Base-by-base conservation (phyloP, 306 rosid species). In the Vicia sativa region DNA sequence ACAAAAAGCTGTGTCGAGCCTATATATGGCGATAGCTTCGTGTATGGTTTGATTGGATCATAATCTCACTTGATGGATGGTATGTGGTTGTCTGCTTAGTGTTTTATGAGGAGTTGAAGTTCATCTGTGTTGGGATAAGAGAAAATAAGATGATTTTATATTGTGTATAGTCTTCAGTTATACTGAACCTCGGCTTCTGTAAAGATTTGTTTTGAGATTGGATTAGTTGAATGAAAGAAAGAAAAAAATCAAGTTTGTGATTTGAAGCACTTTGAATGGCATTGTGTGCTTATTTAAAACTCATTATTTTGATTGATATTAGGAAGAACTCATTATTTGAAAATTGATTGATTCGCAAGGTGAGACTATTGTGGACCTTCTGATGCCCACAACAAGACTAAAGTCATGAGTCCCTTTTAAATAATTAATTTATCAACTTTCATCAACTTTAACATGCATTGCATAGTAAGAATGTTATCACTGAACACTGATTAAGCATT, bases 1-100 rank as follows among this genome's bases (percentile, higher is more conserved):
- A 8, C 12, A 21, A 62, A 31, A 73, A 73, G 57, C 45, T 45
- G 53, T 70, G 44, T 53, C 18, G 52, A 74, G 67, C 67, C 65
- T 64, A 73, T 80, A 64, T 58, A 78, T 68, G 74, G 76, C 57
- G 79, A 72, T 81, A 78, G 46, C 69, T 82, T 68, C 61, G 49
- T 87, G 85, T 75, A 70, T 80, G 80, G 77, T 75, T 78, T 76
- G 77, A 71, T 78, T 76, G 81, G 75, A 74, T 77, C 54, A 61
- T 76, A 56, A 48, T 76, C 75, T 77, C 77, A 18, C 70, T 67
- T 57, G 61, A 78, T 72, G 52, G 53, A 65, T 54, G 59, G 38
- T 25, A 16, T 62, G 44, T 63, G 82, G 46, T 76, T 57, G 60
- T 65, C 42, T 68, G 80, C 74, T 34, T 70, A 72, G 81, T 64